Evolutionary conservation across 2,329 filamentous ascomycete genomes (phyloP).

Genomic region (Dothistroma septosporum): DNA sequence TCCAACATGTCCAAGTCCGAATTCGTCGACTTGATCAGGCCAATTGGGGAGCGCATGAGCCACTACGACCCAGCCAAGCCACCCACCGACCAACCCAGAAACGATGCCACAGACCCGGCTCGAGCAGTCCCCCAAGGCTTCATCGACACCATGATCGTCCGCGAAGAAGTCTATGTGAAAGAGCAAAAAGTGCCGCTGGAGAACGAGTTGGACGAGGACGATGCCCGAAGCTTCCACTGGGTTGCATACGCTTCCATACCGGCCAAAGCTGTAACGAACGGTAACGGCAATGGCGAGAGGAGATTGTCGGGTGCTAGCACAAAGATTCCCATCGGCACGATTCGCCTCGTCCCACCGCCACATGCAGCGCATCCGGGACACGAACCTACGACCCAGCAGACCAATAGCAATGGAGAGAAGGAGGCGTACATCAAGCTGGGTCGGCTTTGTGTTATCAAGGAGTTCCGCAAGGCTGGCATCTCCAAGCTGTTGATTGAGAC

Average conservation of each 20-base stretch:
- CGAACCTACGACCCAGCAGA: slow-evolving; percentile 40
- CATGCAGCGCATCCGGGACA: slow-evolving; percentile 48
- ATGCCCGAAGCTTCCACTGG: slow-evolving; percentile 78
- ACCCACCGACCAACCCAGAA: slow-evolving; percentile 29
- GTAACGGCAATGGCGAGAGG: slow-evolving; percentile 34
- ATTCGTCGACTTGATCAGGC: slow-evolving; percentile 32
- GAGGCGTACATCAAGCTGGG: slow-evolving; percentile 83
- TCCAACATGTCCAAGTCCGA: slow-evolving; percentile 18
- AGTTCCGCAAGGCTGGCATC: slow-evolving; percentile 50
- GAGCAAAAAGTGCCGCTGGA: slow-evolving; percentile 57
- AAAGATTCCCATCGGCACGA: slow-evolving; percentile 63
- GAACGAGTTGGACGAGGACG: slow-evolving; percentile 77
- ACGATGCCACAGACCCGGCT: slow-evolving; percentile 30
- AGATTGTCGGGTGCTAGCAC: slow-evolving; percentile 38
- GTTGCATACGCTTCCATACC: slow-evolving; percentile 69
- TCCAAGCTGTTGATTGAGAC: slow-evolving; percentile 63
- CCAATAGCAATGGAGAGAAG: slow-evolving; percentile 43
- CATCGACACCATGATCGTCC: slow-evolving; percentile 55
- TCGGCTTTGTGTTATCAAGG: slow-evolving; percentile 64
- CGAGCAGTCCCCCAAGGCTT: slow-evolving; percentile 43
- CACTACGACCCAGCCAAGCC: slow-evolving; percentile 30
- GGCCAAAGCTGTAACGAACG: slow-evolving; percentile 35
- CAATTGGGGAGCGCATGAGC: slow-evolving; percentile 28
- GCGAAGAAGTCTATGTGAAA: slow-evolving; percentile 54
- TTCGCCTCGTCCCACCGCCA: slow-evolving; percentile 78